These are phyloP conservation scores for Lumnitzera littorea DNA, from an alignment of 345 rosid genomes.

Conservation along the genomic window DNA sequence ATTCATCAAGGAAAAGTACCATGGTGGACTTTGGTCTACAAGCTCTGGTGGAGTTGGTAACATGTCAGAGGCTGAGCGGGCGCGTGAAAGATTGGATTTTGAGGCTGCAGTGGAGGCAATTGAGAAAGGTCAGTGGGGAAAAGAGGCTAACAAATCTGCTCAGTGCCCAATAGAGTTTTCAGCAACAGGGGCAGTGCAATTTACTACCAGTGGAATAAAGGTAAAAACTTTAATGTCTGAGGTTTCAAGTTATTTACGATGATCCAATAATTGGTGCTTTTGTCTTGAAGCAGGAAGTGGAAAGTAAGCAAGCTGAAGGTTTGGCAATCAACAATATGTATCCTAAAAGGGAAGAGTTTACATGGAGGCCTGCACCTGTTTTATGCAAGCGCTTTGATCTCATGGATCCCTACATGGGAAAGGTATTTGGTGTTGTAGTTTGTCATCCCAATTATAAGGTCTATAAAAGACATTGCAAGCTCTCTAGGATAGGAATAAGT, in stretches of 20 bases:
- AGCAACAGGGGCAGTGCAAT: conserved; percentile 55
- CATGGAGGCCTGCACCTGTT: conserved; percentile 84
- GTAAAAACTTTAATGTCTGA: conserved; percentile 21
- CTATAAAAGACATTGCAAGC: not conserved
- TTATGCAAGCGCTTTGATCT: conserved; percentile 98
- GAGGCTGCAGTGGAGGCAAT: conserved; percentile 94
- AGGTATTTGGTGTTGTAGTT: conserved; percentile 38
- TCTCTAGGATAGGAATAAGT: too few relatives aligned
- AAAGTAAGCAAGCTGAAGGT: conserved; percentile 44
- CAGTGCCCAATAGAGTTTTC: conserved; percentile 39
- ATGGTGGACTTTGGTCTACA: conserved; percentile 79
- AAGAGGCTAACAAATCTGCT: conserved; percentile 32
- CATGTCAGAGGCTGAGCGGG: conserved; percentile 91
- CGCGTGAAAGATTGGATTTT: conserved; percentile 89
- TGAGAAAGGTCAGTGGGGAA: conserved; percentile 56
- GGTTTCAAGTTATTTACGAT: conserved; percentile 10
- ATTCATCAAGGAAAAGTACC: conserved; percentile 84
- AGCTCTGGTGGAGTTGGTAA: conserved; percentile 39
- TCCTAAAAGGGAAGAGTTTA: conserved; percentile 89
- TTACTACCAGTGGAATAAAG: conserved; percentile 75
- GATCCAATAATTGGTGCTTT: conserved; percentile 11
- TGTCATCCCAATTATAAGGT: not conserved
- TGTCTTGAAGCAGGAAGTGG: conserved; percentile 44
- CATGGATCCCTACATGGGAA: conserved; percentile 88
- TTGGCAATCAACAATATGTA: conserved; percentile 26